phyloP scores from a whole-genome alignment of 179 eudicot genomes.

The Sideroxylon spinosum region DNA sequence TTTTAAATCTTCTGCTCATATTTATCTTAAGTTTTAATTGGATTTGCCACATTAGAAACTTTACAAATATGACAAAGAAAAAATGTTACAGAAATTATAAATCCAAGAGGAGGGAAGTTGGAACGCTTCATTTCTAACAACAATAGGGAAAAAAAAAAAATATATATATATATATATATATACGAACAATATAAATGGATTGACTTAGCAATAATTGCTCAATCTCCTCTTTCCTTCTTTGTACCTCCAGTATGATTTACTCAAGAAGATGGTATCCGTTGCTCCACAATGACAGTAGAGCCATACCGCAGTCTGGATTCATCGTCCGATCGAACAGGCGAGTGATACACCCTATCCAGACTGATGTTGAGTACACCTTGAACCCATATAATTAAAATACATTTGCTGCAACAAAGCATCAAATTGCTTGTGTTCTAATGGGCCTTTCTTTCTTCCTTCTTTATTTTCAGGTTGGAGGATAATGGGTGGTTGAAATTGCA shows the following conservation, averaged over 20 bases:
- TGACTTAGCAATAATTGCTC: background rate
- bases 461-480: conserved; percentile 11
- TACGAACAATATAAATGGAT: conserved; percentile 1
- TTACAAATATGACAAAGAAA: too few relatives aligned
- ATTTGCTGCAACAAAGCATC: background rate
- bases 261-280: conserved; percentile 75
- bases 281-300: conserved; percentile 58
- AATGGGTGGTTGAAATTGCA: conserved; percentile 23
- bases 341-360: conserved; percentile 89
- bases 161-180: too few relatives aligned
- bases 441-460: too few relatives aligned
- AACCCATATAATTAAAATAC: background rate
- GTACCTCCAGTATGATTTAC: conserved; percentile 17
- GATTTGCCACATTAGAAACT: too few relatives aligned
- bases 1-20: too few relatives aligned
- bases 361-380: conserved; percentile 74
- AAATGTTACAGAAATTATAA: too few relatives aligned
- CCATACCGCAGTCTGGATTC: conserved; percentile 85
- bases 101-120: too few relatives aligned
- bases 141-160: background rate
- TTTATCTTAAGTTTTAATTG: too few relatives aligned
- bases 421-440: too few relatives aligned
- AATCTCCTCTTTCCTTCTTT: conserved; percentile 6
- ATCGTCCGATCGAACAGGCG: conserved; percentile 91
- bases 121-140: background rate